These are phyloP conservation scores for Acacia crassicarpa DNA, from an alignment of 306 rosid genomes.

Conservation along the genomic window DNA sequence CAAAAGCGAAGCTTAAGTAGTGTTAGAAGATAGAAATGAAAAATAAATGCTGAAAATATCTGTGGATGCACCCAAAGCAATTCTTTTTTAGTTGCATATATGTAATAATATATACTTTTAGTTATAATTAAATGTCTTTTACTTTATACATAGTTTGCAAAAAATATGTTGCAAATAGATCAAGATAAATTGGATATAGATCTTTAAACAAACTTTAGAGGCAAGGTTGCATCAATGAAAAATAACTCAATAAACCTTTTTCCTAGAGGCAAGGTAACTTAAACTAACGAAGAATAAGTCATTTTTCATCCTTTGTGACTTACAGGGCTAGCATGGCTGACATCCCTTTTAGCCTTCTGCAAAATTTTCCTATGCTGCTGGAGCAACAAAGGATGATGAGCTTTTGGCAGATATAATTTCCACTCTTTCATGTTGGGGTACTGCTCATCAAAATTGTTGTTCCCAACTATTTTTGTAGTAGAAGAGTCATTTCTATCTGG, in stretches of 20 bases:
- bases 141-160: too few species aligned
- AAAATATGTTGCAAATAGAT: too few species aligned
- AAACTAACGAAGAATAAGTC: background rate
- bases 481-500: conserved; percentile 47
- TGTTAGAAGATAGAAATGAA: too few species aligned
- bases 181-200: too few species aligned
- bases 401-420: conserved; percentile 71
- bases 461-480: conserved; percentile 35
- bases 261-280: background rate
- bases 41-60: too few species aligned
- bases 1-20: too few species aligned
- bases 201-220: too few species aligned
- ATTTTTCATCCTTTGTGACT: conserved; percentile 29
- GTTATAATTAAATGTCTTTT: too few species aligned
- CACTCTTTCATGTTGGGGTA: conserved; percentile 54
- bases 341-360: conserved; percentile 59
- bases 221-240: conserved; percentile 22
- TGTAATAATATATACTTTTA: too few species aligned
- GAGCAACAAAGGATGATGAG: conserved; percentile 83
- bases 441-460: conserved; percentile 35
- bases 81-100: too few species aligned
- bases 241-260: background rate
- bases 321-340: conserved; percentile 50
- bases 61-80: too few species aligned
- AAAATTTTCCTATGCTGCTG: conserved; percentile 62